Evolutionary conservation across 441 rosid species (phyloP), one percentile per base, ranked within the genome.

Genomic region (Eugenia klotzschiana): DNA sequence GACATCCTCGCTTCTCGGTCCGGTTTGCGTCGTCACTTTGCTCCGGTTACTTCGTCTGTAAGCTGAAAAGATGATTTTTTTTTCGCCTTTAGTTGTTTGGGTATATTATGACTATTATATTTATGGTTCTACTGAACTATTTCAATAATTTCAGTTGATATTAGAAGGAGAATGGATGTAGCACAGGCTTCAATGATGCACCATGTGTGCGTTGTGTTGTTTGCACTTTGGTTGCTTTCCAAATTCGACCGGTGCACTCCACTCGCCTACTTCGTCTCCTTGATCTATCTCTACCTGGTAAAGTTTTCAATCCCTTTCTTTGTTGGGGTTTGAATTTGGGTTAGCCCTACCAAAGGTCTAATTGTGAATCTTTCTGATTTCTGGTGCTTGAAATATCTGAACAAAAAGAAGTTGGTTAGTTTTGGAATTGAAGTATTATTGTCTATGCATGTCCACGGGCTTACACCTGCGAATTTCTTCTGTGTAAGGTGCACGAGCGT

Each of bases 241-340:
- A 77, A 81, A 64, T 23, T 81, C 56, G 54, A 81, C 55, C 37
- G 26, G 50, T 73, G 88, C 64, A 79, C 84, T 29, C 82, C 84
- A 57, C 81, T 56, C 5, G 79, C 79, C 56, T 86, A 83, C 51
- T 81, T 86, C 80, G 46, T 81, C 82, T 83, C 82, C 52, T 81
- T 86, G 43, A 29, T 92, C 3, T 95, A 96, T 89, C 95, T 96
- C 54, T 93, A 83, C 88, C 56, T 90, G 97, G 99, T 96, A 92
- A 43, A 43, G 23, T 20, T 26, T 79, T 40, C 23, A 14, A 50
- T 53, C 41, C n/a, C 53, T 52, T 82, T 6, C 41, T 41, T 18
- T 53, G 79, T 79, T 54, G 51, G 40, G 25, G 46, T 53, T 84
- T 57, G 57, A 60, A 51, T 26, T 15, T 12, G 10, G 80, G 51